Base-by-base conservation (phyloP, 441 rosid species). In the Pelargonium myrrhifolium region DNA sequence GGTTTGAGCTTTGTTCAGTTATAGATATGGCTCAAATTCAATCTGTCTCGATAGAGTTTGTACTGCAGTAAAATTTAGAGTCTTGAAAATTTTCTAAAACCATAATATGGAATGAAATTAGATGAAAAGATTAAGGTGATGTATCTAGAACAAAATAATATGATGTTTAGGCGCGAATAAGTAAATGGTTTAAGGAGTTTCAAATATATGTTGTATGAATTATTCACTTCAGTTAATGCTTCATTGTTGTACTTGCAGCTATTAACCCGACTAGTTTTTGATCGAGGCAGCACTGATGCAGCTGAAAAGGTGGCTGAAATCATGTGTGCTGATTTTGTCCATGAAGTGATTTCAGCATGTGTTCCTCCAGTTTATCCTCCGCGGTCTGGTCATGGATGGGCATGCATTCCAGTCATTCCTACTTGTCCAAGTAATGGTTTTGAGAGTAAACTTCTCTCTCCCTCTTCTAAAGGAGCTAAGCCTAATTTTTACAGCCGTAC, bases 351-450 rank as follows among this genome's bases (percentile, higher is more conserved):
- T 76, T 88, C 99, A 70, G 97, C 99, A 60, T 92, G 99, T 71
- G 99, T 92, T 60, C 96, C 97, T 71, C 99, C 97, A 71, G 96
- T 89, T 85, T 94, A 86, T 78, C 99, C 99, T 69, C 98, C 99
- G 62, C 84, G 92, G 62, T 82, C 98, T 80, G 97, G 98, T 78
- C 86, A 80, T 80, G 99, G 96, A 74, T 94, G 99, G 99, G 99
- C 98, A 62, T 88, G 96, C 80, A 90, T 94, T 77, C 99, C 99
- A 0, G 79, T 89, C 56, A 77, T 81, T 81, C 90, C 94, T 68
- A 65, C 86, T 61, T 82, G 68, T 70, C 79, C 89, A 37, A 71
- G 62, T 78, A 72, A 81, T 80, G 78, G 66, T 65, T 80, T 84
- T 31, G 98, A 89, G 71, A 84, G 79, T 82, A 93, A 85, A 83